Evolutionary conservation across 2,329 filamentous ascomycete species (phyloP), one percentile per base, ranked within the genome.

Genomic region (Rosellinia necatrix): DNA sequence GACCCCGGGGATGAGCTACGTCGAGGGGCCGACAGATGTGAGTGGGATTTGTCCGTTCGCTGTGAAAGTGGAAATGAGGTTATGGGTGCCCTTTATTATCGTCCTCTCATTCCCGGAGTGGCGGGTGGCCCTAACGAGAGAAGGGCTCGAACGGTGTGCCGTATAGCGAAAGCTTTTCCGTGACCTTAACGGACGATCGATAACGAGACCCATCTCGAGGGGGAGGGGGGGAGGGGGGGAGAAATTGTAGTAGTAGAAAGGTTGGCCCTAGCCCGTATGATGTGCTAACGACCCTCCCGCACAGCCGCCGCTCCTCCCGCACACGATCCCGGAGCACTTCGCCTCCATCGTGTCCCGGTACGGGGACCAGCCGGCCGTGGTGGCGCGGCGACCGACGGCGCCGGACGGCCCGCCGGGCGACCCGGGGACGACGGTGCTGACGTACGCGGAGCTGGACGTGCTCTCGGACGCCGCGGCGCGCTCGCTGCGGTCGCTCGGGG

Each of bases 311-410:
- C 75, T 92, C 6, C 81, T 90, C 43, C 75, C 79, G 5, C 77
- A 86, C 53, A 92, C 89, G 1, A 84, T 92, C 50, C 87, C 88
- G 0, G 75, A 89, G 60, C 87, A 93, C 69, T 92, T 93, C 66
- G 78, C 83, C 6, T 77, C 78, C 1, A 78, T 90, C 32, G 88
- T 91, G 32, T 79, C 80, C 7, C 68, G 75, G 30, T 77, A 86
- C 71, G 89, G 89, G 22, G 87, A 91, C 70, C 79, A 79, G 6
- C 79, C 78, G 0, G 85, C 85, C 42, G 78, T 86, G 53, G 79
- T 85, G 41, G 74, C 76, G 24, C 78, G 81, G 47, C 69, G 76
- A 0, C 79, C 81, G 0, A 66, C 71, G 22, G 30, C 51, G 1
- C 58, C 68, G 13, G 56, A 58, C 9, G 51, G 10, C 30, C 41